Conservation (phyloP, 306 rosid genomes). For the Heteromeles arbutifolia region DNA sequence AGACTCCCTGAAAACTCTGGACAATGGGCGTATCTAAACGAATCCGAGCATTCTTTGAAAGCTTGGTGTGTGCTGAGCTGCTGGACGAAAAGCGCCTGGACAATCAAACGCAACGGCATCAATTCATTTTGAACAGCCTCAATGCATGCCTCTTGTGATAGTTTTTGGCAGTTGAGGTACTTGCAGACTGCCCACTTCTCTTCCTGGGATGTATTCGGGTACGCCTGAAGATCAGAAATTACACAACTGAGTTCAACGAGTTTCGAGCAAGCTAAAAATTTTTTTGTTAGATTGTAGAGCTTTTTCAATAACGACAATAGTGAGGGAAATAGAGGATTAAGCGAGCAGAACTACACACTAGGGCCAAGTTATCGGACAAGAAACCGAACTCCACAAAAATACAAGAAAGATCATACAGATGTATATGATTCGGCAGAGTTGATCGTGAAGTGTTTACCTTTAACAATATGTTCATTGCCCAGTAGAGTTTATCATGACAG, state of each 20-base stretch:
- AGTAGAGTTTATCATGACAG: constrained; percentile 67
- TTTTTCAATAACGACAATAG: no score
- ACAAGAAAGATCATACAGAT: no score
- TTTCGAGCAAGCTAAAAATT: not conserved
- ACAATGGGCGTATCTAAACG: constrained; percentile 52
- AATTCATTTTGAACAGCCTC: constrained; percentile 87
- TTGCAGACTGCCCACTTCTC: constrained; percentile 76
- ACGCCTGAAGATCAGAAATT: constrained; percentile 32
- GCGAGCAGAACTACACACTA: no score
- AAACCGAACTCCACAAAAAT: no score
- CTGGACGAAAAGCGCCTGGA: constrained; percentile 81
- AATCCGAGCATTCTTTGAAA: constrained; percentile 77
- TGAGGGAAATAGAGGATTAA: no score
- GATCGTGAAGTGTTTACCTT: constrained; percentile 35
- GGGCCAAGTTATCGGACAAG: no score
- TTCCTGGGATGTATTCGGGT: constrained; percentile 52
- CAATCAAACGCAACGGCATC: constrained; percentile 83
- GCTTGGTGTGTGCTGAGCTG: constrained; percentile 74
- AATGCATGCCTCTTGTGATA: constrained; percentile 77
- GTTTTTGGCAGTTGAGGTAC: constrained; percentile 62
- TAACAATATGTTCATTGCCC: constrained; percentile 51
- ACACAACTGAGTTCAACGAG: not conserved
- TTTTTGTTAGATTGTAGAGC: no score
- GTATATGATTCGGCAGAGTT: not conserved
- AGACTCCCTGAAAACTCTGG: constrained; percentile 69